These are phyloP conservation scores for Sclerotinia nivalis DNA, from an alignment of 2,329 filamentous ascomycete species.

Conservation along the genomic window DNA sequence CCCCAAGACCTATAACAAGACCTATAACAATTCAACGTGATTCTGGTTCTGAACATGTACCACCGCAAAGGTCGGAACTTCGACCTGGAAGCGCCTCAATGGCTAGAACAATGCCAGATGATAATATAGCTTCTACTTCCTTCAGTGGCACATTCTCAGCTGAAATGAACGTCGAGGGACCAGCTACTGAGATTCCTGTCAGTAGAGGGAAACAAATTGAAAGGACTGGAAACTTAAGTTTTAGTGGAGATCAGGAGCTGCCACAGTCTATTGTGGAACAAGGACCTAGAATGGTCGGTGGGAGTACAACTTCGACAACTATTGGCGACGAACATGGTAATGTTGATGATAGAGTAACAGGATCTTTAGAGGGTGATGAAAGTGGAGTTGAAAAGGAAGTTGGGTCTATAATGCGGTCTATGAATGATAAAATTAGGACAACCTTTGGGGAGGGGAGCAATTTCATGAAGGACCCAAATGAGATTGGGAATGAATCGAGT, in stretches of 20 bases:
- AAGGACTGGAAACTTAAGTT: neutral
- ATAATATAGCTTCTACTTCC: neutral
- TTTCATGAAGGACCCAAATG: neutral
- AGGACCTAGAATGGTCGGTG: neutral
- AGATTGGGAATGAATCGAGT: too few relatives aligned
- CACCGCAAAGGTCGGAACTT: neutral
- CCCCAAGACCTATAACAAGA: too few relatives aligned
- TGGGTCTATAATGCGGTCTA: neutral
- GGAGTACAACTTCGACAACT: too few relatives aligned
- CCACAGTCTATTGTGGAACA: neutral
- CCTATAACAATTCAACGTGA: neutral
- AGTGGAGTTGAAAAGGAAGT: neutral
- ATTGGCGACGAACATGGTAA: too few relatives aligned
- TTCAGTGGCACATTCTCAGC: neutral
- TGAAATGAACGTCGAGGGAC: neutral
- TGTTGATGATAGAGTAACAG: neutral
- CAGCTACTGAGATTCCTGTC: neutral
- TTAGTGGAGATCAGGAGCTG: neutral
- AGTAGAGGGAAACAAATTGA: neutral
- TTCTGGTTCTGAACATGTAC: neutral
- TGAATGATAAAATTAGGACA: neutral
- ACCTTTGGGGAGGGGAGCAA: neutral
- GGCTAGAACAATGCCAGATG: neutral
- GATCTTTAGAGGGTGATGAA: too few relatives aligned
- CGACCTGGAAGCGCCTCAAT: neutral